A percentile compares a stretch with the other conserved stretches of the same genome.
phyloP scores from a whole-genome alignment of 371 early-diverging fungal genomes.

The Mucor irregularis region DNA sequence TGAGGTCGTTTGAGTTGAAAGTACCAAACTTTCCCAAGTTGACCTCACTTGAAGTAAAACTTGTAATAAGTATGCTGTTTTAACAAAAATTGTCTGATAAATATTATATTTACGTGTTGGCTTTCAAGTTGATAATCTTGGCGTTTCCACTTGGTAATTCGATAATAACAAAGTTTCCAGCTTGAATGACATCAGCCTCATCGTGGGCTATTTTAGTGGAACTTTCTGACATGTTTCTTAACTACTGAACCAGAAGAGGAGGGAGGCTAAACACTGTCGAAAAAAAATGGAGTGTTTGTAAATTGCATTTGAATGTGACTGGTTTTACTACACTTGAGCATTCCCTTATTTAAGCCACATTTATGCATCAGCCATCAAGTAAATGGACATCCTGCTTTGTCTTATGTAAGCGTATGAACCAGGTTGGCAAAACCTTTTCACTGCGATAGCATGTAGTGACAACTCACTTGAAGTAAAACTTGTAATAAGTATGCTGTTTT shows the following conservation, averaged over 20 bases:
- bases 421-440: no score
- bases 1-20: conserved; percentile 75
- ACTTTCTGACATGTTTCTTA: no score
- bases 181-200: conserved; percentile 38
- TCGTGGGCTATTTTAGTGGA: not conserved
- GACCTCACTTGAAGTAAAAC: conserved; percentile 39
- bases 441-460: no score
- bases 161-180: conserved; percentile 70
- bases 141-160: conserved; percentile 85
- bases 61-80: not conserved
- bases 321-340: no score
- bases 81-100: not conserved
- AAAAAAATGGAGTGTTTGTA: no score
- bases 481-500: not conserved
- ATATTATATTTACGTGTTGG: conserved; percentile 51
- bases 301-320: no score
- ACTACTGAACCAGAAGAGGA: no score
- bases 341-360: no score
- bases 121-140: conserved; percentile 74
- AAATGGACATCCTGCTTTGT: no score
- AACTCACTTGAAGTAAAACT: conserved; percentile 23
- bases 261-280: no score
- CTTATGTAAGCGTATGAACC: no score
- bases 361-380: no score
- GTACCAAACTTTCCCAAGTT: conserved; percentile 93